Conservation (phyloP, 164 flowering plant species). For the Taxillus chinensis region DNA sequence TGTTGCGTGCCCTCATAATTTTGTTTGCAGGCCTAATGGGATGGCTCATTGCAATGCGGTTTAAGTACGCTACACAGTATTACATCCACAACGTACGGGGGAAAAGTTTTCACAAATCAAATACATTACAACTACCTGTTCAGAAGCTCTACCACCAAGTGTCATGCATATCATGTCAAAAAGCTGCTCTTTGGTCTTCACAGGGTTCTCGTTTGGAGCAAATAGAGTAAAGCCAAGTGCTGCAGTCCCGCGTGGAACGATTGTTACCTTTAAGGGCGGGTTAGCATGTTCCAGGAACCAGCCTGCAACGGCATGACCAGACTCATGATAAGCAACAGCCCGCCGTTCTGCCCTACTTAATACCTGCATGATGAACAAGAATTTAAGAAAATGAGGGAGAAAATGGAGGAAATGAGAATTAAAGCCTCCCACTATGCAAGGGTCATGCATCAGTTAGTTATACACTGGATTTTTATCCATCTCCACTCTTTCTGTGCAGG, state of each 20-base stretch:
- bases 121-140: slow-evolving; percentile 48
- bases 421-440: too few relatives aligned
- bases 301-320: slow-evolving; percentile 93
- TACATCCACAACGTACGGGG: too few relatives aligned
- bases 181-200: slow-evolving; percentile 91
- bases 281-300: slow-evolving; percentile 91
- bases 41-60: too few relatives aligned
- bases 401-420: too few relatives aligned
- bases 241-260: slow-evolving; percentile 95
- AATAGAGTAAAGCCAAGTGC: slow-evolving; percentile 92
- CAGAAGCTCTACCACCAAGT: slow-evolving; percentile 93
- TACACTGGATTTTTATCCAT: too few relatives aligned
- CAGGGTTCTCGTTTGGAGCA: slow-evolving; percentile 88
- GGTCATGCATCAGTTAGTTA: too few relatives aligned
- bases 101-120: background rate
- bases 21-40: too few relatives aligned
- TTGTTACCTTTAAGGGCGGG: slow-evolving; percentile 80
- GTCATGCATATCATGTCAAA: slow-evolving; percentile 98
- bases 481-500: too few relatives aligned
- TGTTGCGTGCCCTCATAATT: too few relatives aligned
- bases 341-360: slow-evolving; percentile 76
- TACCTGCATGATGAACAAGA: slow-evolving; percentile 35
- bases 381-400: too few relatives aligned
- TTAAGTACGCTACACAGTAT: too few relatives aligned
- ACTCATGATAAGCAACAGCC: slow-evolving; percentile 92